A percentile compares a stretch with the other conserved stretches of the same genome.
Evolutionary conservation across 2,329 filamentous ascomycete genomes (phyloP).

Genomic region (Hirsutella minnesotensis): DNA sequence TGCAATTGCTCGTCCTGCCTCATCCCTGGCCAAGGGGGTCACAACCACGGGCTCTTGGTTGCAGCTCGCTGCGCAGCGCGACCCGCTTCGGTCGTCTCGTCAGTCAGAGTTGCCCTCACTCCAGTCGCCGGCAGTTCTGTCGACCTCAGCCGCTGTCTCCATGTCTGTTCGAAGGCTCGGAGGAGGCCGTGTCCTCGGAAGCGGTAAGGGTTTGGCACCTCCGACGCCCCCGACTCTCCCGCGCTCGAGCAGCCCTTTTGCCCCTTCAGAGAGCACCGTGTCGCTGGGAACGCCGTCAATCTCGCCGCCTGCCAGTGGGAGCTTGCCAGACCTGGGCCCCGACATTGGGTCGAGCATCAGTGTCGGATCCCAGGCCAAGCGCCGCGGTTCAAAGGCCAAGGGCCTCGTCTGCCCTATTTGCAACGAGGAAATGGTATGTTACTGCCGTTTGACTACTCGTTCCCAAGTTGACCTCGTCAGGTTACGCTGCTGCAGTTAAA

Average conservation of each 20-base stretch:
- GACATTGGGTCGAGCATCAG: conserved; percentile 76
- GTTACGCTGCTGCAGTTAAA: conserved; percentile 89
- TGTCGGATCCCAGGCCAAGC: conserved; percentile 41
- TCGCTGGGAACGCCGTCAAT: conserved; percentile 62
- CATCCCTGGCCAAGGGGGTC: not conserved
- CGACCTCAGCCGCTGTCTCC: conserved; percentile 17
- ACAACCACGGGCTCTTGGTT: conserved; percentile 5
- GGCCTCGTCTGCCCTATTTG: conserved; percentile 93
- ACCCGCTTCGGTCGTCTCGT: conserved; percentile 19
- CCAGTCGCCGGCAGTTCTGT: no score
- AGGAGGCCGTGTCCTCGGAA: conserved; percentile 84
- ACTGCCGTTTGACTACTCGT: not conserved
- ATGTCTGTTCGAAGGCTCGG: conserved; percentile 85
- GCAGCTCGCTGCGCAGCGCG: conserved; percentile 21
- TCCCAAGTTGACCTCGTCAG: conserved; percentile 27
- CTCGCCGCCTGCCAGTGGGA: conserved; percentile 49
- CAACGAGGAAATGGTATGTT: conserved; percentile 83
- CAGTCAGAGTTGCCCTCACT: not conserved
- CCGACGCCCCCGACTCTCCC: conserved; percentile 30
- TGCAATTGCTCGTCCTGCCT: not conserved
- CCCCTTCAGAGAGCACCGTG: conserved; percentile 57
- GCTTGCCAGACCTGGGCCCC: conserved; percentile 58
- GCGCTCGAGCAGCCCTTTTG: conserved; percentile 36
- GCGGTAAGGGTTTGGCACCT: conserved; percentile 69
- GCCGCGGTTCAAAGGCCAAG: conserved; percentile 36